Base-by-base conservation (phyloP, 495 filamentous ascomycete genomes). In the Penicillium longicatenatum region DNA sequence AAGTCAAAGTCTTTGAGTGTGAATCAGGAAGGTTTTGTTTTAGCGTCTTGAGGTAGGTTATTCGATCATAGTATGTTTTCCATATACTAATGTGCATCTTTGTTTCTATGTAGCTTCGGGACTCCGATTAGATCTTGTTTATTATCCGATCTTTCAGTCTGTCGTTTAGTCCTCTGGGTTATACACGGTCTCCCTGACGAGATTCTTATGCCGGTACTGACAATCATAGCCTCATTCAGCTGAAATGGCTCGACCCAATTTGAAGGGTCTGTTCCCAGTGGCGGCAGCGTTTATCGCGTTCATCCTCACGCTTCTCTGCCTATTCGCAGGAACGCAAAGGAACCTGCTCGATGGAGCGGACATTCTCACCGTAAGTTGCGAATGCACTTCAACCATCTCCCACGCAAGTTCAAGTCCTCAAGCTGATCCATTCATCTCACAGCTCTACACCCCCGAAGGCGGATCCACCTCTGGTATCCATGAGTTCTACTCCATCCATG, bases 401-500 rank as follows among this genome's bases (percentile, higher is more conserved):
- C 16, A 21, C 12, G 4, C 41, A 35, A 14, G 12, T 14, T 17
- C 22, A 35, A 35, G 31, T 14, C 31, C 42, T 5, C 35, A 50
- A 65, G 6, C 60, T 79, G 50, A 59, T 30, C 12, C 16, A 24
- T 62, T 55, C 60, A 4, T 68, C 3, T 16, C 44, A 21, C 30
- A 75, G 72, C 58, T 75, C 19, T 69, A 72, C 50, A 74, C 72
- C 21, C 65, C 79, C 44, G 72, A 80, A 54, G 62, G 75, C 41
- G 71, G 78, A 48, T 77, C 81, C 58, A 63, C 74, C 37, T 75
- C 86, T 6, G 82, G 82, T 14, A 78, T 90, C 50, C 76, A 83
- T n/a, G 79, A 90, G 61, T 95, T 87, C 73, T 93, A 93, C 71
- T 85, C 84, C 41, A 63, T 86, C 20, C 88, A 93, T 62, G 65